Base-by-base conservation (phyloP, 164 flowering plant species). In the Cinnamomum chago region DNA sequence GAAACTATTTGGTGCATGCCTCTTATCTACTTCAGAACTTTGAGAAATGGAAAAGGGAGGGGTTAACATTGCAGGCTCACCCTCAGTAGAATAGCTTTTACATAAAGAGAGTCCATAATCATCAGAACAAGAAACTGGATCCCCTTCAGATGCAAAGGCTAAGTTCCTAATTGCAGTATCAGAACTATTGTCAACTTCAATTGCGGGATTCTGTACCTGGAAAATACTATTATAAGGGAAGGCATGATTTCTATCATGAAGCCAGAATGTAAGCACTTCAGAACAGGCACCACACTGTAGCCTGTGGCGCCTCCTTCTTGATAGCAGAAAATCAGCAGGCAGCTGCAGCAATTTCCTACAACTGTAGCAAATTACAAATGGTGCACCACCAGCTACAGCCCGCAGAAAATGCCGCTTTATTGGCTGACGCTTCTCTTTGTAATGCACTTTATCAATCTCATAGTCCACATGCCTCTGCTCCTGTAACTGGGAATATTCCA, bases 301-400 rank as follows among this genome's bases (percentile, higher is more conserved):
- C 73, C 60, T 78, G 74, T 86, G 88, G 79, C 73, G 79, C 70
- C 82, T 84, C 77, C 79, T 86, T 66, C 73, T 83, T 50, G 82
- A 82, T 55, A 81, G 80, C 18, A 89, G 84, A 81, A 90, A 92
- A 78, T 90, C 94, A 78, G 81, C 87, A 77, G 98, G 98, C 28
- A 94, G 79, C 73, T 87, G 94, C 60, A 92, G 85, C 64, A 82
- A 73, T 66, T 78, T 76, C 23, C 22, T 76, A 84, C 98, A 92
- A 35, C 69, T 65, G 58, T 83, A 77, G 78, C 98, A 94, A 22
- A 79, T 66, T n/a, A 91, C 12, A 72, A 89, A 83, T 33, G 98
- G 98, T 17, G 96, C 88, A 7, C 90, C 98, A 69, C 93, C 91
- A 47, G 90, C 92, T 33, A 89, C 72, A 14, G 97, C 93, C 27